Conservation (phyloP, 2,329 filamentous ascomycete genomes). For the Penicillium sp. region DNA sequence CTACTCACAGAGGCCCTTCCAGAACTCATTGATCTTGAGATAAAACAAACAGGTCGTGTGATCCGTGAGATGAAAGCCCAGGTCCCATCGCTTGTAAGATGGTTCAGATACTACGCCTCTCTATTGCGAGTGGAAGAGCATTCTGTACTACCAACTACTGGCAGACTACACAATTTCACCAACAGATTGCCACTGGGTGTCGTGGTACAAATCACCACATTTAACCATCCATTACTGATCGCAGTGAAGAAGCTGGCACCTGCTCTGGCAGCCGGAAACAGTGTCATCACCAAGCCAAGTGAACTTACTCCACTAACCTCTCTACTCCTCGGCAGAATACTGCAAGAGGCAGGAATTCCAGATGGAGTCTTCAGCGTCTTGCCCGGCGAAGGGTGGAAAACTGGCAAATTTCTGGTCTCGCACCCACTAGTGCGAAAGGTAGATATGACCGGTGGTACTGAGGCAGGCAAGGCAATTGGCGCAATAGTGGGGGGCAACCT, state of each 20-base stretch:
- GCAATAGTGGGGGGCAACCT: conserved; percentile 37
- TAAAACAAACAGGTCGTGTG: conserved; percentile 69
- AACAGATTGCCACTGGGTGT: conserved; percentile 44
- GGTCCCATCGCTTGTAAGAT: conserved; percentile 59
- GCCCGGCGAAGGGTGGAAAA: conserved; percentile 58
- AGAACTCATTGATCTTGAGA: conserved; percentile 65
- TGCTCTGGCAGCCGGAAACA: conserved; percentile 46
- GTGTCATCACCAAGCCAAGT: conserved; percentile 45
- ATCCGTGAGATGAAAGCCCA: conserved; percentile 73
- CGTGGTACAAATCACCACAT: conserved; percentile 45
- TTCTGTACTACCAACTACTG: conserved; percentile 65
- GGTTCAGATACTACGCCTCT: conserved; percentile 74
- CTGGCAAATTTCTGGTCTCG: conserved; percentile 39
- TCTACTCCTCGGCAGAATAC: conserved; percentile 43
- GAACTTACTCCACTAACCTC: conserved; percentile 51
- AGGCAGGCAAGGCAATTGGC: conserved; percentile 39
- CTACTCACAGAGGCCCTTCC: conserved; percentile 44
- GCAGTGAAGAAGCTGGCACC: conserved; percentile 46
- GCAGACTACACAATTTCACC: conserved; percentile 44
- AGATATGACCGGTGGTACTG: conserved; percentile 40
- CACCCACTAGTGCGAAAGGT: conserved; percentile 38
- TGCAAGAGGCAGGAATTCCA: conserved; percentile 49
- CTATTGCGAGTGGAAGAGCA: conserved; percentile 70
- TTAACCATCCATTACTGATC: conserved; percentile 45
- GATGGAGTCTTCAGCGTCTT: conserved; percentile 52